Evolutionary conservation across 2,329 filamentous ascomycete species (phyloP), one percentile per base, ranked within the genome.

Genomic region (Herpotrichia juniperi): DNA sequence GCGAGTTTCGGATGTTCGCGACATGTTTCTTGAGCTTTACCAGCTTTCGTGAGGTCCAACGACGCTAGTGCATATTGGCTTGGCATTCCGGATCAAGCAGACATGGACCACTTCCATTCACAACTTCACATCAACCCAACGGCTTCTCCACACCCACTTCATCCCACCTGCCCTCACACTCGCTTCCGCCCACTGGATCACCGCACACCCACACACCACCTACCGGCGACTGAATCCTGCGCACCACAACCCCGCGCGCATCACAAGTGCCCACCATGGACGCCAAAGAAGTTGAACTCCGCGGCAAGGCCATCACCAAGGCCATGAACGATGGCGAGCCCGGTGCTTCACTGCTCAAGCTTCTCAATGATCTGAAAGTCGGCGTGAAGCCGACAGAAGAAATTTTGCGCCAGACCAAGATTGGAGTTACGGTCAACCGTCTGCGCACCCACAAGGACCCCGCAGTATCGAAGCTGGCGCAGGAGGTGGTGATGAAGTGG

Each of bases 351-450:
- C 83, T 96, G 45, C 79, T 96, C 49, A 81, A 83, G 46, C 81
- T 97, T 56, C 80, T 99, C 47, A 87, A 88, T 65, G 85, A 87
- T 45, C 81, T 97, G 32, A 90, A 93, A 77, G 87, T 87, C 66
- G 89, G 90, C 56, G 87, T 93, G 30, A 83, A 85, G 42, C 90
- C 93, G 9, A 94, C 90, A 2, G 94, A 99, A 76, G 91, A 97
- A 63, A 84, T 96, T 63, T 81, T 99, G 60, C 87, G 93, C 68
- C 89, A 89, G 35, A 97, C 93, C n/a, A 90, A 89, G 64, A 93
- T 96, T 46, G 94, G 94, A 64, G 88, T 96, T 60, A 86, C 89
- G 45, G 90, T 97, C 57, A 93, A 93, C 73, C 93, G 92, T 72
- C 84, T 89, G 54, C 92, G 96, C 73, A 75, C 86, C 51, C 89